Percentiles rank a stretch among this genome's conserved stretches.
Conservation (phyloP, 768 basidiomycete genomes). For the Boletus speciosus region DNA sequence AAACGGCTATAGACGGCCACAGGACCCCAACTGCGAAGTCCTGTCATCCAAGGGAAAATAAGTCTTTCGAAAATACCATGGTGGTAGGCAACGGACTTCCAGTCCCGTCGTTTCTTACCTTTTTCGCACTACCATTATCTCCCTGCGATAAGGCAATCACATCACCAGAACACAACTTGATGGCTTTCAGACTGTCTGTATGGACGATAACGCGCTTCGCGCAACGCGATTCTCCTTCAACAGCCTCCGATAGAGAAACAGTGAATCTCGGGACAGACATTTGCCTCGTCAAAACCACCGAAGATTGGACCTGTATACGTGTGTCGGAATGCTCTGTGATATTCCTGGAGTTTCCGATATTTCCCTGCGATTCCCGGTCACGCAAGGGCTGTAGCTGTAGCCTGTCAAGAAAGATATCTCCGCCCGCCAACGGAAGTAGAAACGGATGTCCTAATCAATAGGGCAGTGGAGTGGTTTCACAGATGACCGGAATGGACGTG, state of each 20-base stretch:
- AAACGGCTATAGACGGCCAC: constrained; percentile 71
- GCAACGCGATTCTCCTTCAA: constrained; percentile 45
- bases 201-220: constrained; percentile 63
- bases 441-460: not conserved
- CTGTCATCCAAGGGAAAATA: constrained; percentile 34
- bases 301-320: not conserved
- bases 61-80: constrained; percentile 11
- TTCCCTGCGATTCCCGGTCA: not conserved
- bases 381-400: not conserved
- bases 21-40: constrained; percentile 63
- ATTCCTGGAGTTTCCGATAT: not conserved
- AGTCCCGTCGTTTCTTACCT: constrained; percentile 31
- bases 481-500: constrained; percentile 8
- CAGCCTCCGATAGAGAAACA: constrained; percentile 34
- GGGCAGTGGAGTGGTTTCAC: constrained; percentile 1
- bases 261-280: constrained; percentile 33
- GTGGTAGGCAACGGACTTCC: constrained; percentile 3
- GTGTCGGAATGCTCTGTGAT: not conserved
- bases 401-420: constrained; percentile 5
- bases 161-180: constrained; percentile 68
- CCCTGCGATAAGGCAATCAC: constrained; percentile 51
- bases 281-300: not conserved
- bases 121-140: constrained; percentile 32
- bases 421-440: not conserved
- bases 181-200: constrained; percentile 54